These are phyloP conservation scores for Diaporthe vexans DNA, from an alignment of 2,329 filamentous ascomycete genomes.

Conservation along the genomic window DNA sequence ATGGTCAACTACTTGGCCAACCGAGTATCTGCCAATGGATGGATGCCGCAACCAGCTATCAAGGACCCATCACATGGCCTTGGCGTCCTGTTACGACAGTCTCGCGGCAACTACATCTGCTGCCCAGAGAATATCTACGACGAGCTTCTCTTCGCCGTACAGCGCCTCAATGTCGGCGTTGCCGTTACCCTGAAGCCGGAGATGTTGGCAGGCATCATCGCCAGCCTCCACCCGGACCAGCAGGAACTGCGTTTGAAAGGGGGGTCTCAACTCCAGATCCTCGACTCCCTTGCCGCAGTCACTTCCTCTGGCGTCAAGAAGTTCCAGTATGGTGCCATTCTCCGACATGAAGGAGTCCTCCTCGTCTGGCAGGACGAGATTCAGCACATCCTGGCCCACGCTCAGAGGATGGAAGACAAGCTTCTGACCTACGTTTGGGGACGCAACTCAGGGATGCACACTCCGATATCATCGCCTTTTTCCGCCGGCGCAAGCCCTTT, in stretches of 20 bases:
- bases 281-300: constrained; percentile 57
- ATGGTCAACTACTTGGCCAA: constrained; percentile 52
- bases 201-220: constrained; percentile 60
- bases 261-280: constrained; percentile 60
- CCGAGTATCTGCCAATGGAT: constrained; percentile 48
- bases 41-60: constrained; percentile 47
- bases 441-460: constrained; percentile 31
- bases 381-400: constrained; percentile 56
- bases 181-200: constrained; percentile 64
- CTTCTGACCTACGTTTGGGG: constrained; percentile 52
- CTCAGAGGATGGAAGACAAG: constrained; percentile 52
- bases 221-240: constrained; percentile 55
- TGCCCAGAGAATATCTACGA: constrained; percentile 56
- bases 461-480: constrained; percentile 39
- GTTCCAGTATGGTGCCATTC: constrained; percentile 59
- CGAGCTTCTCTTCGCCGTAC: constrained; percentile 57
- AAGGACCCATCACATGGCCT: constrained; percentile 45
- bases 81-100: constrained; percentile 55
- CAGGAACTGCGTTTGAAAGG: constrained; percentile 57
- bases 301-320: constrained; percentile 57
- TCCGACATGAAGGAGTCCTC: constrained; percentile 56
- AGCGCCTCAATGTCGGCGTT: constrained; percentile 60
- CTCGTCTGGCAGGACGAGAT: constrained; percentile 60
- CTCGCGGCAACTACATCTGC: constrained; percentile 57
- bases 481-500: constrained; percentile 39